Evolutionary conservation across 129 eudicot genomes (phyloP), one percentile per base, ranked within the genome.

Genomic region (Gnaphalium uliginosum): DNA sequence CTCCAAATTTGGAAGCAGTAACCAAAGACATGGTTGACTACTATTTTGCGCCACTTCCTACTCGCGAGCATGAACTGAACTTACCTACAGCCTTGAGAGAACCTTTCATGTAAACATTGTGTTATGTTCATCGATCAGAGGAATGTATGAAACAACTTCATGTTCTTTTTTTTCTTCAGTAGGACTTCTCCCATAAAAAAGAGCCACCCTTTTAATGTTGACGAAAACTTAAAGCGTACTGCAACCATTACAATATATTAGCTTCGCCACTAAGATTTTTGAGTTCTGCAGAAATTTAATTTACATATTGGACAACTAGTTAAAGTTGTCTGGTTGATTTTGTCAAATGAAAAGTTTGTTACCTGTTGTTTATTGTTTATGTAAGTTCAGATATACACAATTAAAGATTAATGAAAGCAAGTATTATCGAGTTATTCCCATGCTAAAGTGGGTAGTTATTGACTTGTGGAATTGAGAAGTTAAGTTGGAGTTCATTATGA

Each of bases 11-110:
- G 75, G 84, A 79, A 78, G 91, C 85, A 1, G 96, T 93, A 30
- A 83, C 75, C 21, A 87, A 87, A 25, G 98, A 89, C 83, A 92
- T 92, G 98, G 96, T 92, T 46, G 94, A 81, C 74, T 57, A 30
- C 58, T 77, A 87, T 72, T 82, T 87, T 57, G 56, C 86, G 0
- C 93, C 89, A 4, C 88, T 92, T 53, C 77, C 84, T n/a, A 84
- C 75, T 73, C 18, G 46, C 4, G 94, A 87, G 66, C 85, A 88
- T 8, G 91, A 89, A 70, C 83, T 93, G n/a, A 78, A 90, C 83
- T 69, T 93, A 79, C 96, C 95, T 23, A 85, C 89, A 4, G 79
- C 95, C 21, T 46, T 85, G 56, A 83, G 98, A 66, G 98, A 93
- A 72, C 98, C 98, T 54, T 83, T 76, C 65, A 78, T 86, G 54